Evolutionary conservation across 306 rosid species (phyloP).

Genomic region (Crataegus laevigata): DNA sequence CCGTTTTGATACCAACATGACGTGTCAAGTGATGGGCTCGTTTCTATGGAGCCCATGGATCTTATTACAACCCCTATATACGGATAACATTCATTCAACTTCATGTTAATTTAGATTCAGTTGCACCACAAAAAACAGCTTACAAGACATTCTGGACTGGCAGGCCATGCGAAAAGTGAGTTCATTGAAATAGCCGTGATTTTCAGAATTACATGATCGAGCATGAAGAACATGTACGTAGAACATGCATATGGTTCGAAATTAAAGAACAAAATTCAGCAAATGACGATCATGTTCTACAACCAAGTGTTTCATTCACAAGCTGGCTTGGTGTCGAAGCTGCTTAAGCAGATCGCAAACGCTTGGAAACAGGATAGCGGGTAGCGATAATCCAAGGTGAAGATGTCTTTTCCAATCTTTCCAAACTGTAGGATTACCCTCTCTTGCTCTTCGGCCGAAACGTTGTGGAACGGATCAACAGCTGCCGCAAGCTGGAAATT

Average conservation of each 20-base stretch:
- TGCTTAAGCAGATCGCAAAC: conserved; percentile 78
- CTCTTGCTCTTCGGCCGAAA: conserved; percentile 62
- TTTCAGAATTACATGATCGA: neutral
- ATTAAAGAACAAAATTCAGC: conserved; percentile 3
- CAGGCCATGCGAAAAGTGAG: neutral
- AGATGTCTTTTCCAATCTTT: conserved; percentile 78
- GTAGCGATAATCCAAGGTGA: conserved; percentile 86
- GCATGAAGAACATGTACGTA: neutral
- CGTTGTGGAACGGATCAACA: conserved; percentile 54
- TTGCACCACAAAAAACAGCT: neutral
- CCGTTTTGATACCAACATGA: too few species aligned
- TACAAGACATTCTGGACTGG: neutral
- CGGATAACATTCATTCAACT: neutral
- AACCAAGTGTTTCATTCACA: conserved; percentile 42
- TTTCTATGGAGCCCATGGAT: neutral
- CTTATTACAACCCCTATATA: neutral
- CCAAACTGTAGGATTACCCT: conserved; percentile 80
- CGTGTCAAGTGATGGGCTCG: too few species aligned
- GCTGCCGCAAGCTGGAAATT: conserved; percentile 84
- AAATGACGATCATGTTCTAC: conserved; percentile 17
- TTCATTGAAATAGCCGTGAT: neutral
- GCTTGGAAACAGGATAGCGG: conserved; percentile 94
- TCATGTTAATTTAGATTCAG: neutral
- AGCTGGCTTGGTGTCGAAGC: conserved; percentile 85
- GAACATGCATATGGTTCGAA: conserved; percentile 4